These are phyloP conservation scores for Sequoia sempervirens DNA, from an alignment of 75 land plant species.

Conservation along the genomic window DNA sequence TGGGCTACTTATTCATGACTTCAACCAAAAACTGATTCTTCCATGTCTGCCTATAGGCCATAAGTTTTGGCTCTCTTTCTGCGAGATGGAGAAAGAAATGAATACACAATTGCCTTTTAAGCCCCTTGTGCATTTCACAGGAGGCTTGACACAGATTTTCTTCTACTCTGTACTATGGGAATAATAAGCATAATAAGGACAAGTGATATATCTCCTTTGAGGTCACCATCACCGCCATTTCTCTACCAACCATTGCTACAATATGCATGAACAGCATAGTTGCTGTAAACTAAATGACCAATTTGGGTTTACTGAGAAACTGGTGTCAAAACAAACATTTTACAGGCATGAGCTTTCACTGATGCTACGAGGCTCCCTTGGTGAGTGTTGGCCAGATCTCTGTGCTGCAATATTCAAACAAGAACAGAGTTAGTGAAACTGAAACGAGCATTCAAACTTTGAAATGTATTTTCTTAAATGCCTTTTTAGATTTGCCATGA, in stretches of 20 bases:
- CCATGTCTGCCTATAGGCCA: background rate
- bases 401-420: background rate
- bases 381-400: background rate
- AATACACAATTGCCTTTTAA: background rate
- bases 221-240: background rate
- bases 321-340: slow-evolving; percentile 27
- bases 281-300: background rate
- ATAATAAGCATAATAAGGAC: background rate
- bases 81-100: background rate
- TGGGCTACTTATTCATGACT: background rate
- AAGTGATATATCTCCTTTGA: slow-evolving; percentile 2
- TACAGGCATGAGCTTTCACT: slow-evolving; percentile 43
- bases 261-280: background rate
- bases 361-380: slow-evolving; percentile 15
- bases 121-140: background rate
- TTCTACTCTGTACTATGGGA: background rate
- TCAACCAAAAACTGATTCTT: background rate
- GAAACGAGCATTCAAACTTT: background rate
- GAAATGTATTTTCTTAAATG: background rate
- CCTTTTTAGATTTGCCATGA: background rate
- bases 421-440: background rate
- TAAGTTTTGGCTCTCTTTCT: background rate
- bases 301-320: background rate
- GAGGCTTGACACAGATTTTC: background rate
- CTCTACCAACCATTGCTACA: background rate